phyloP scores from a whole-genome alignment of 2,329 filamentous ascomycete species.

The Cladosporium sp. region DNA sequence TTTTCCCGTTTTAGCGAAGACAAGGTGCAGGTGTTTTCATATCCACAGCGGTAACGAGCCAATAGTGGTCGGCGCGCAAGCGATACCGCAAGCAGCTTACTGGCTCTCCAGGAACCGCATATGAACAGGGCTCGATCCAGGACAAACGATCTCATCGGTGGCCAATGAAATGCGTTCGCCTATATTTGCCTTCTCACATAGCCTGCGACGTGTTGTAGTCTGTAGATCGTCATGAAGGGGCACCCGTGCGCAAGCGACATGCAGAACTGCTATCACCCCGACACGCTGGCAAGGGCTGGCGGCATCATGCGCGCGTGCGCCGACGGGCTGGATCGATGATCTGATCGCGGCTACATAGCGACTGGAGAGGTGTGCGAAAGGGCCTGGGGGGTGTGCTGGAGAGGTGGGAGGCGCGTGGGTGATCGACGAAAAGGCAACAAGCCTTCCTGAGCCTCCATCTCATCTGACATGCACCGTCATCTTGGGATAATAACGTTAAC shows the following conservation, averaged over 20 bases:
- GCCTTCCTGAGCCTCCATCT: background rate
- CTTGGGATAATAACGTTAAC: background rate
- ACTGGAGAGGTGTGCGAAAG: background rate
- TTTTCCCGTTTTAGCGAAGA: background rate
- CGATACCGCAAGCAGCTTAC: background rate
- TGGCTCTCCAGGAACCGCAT: background rate
- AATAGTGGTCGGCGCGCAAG: background rate
- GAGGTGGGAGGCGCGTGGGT: background rate
- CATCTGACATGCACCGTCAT: background rate
- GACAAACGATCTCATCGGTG: background rate
- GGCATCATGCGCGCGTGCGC: background rate
- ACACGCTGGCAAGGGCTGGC: background rate
- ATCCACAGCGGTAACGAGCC: background rate
- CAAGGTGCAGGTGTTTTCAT: background rate
- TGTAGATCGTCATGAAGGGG: background rate
- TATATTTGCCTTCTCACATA: background rate
- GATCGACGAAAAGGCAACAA: background rate
- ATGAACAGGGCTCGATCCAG: background rate
- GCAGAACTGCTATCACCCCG: background rate
- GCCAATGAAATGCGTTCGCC: background rate
- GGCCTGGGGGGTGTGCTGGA: background rate
- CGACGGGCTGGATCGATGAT: constrained; percentile 3
- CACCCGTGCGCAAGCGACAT: background rate
- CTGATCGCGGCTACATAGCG: background rate
- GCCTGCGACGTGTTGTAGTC: background rate